A percentile compares a stretch with the other conserved stretches of the same genome.
Evolutionary conservation across 2,329 filamentous ascomycete genomes (phyloP).

Genomic region (Ophiosphaerella korrae): DNA sequence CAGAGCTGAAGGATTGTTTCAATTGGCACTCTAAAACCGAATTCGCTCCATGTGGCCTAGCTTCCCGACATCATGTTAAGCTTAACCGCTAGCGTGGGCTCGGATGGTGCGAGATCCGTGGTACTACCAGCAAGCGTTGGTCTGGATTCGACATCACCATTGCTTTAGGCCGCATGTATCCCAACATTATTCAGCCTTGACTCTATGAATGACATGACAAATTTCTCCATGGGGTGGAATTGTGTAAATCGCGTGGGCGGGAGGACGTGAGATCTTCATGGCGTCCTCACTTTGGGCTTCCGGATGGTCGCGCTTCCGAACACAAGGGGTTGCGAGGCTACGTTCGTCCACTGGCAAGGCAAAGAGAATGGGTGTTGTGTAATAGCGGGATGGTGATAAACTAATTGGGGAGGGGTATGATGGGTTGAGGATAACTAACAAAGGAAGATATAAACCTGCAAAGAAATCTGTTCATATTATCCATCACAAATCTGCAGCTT

Average conservation of each 20-base stretch:
- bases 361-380: not conserved
- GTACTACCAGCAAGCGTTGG: slow-evolving; percentile 1
- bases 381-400: not conserved
- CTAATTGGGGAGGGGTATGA: not conserved
- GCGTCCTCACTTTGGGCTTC: not conserved
- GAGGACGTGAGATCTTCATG: not conserved
- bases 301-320: not conserved
- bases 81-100: slow-evolving; percentile 1
- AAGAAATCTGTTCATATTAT: not conserved
- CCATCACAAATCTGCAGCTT: not conserved
- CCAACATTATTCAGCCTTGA: not conserved
- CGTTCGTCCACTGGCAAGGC: not conserved
- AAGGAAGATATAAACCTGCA: slow-evolving; percentile 1
- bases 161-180: not conserved
- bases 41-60: not conserved
- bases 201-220: not conserved
- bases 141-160: not conserved
- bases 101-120: slow-evolving; percentile 1
- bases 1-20: not conserved
- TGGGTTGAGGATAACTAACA: not conserved
- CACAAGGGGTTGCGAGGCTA: not conserved
- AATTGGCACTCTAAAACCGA: not conserved
- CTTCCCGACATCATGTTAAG: slow-evolving; percentile 4
- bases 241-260: not conserved
- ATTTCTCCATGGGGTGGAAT: not conserved